Evolutionary conservation across 305 asterid species (phyloP).

Genomic region (Striga hermonthica): DNA sequence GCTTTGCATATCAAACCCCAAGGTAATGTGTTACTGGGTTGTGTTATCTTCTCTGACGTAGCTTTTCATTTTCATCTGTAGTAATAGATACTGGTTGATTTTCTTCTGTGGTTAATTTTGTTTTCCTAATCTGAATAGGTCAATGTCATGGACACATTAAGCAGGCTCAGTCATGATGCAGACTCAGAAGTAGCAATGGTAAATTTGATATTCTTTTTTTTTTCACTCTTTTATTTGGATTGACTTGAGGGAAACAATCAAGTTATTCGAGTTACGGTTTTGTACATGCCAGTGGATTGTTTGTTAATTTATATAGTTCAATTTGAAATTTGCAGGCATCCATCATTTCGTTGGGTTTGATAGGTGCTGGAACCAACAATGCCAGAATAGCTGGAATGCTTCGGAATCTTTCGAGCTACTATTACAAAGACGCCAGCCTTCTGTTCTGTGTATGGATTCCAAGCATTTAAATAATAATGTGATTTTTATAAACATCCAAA

Average conservation of each 20-base stretch:
- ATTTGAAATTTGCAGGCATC: slow-evolving; percentile 59
- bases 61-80: too few relatives aligned
- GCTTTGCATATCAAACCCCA: slow-evolving; percentile 93
- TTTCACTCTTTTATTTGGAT: background rate
- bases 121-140: slow-evolving; percentile 49
- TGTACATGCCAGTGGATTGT: background rate
- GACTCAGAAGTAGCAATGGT: slow-evolving; percentile 98
- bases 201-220: slow-evolving; percentile 18
- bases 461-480: slow-evolving; percentile 5
- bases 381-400: slow-evolving; percentile 99
- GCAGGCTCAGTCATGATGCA: slow-evolving; percentile 98
- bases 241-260: background rate
- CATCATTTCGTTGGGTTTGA: slow-evolving; percentile 81
- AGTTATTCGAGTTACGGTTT: background rate
- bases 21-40: slow-evolving; percentile 39
- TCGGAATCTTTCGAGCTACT: slow-evolving; percentile 90
- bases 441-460: slow-evolving; percentile 74
- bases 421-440: slow-evolving; percentile 90
- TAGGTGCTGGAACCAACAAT: slow-evolving; percentile 98
- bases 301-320: slow-evolving; percentile 15
- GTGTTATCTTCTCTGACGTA: too few relatives aligned
- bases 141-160: slow-evolving; percentile 95
- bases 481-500: slow-evolving; percentile 9
- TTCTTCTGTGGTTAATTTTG: slow-evolving; percentile 24
- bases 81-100: background rate